Conservation (phyloP, 2,329 filamentous ascomycete genomes). For the Hortaea sp. region DNA sequence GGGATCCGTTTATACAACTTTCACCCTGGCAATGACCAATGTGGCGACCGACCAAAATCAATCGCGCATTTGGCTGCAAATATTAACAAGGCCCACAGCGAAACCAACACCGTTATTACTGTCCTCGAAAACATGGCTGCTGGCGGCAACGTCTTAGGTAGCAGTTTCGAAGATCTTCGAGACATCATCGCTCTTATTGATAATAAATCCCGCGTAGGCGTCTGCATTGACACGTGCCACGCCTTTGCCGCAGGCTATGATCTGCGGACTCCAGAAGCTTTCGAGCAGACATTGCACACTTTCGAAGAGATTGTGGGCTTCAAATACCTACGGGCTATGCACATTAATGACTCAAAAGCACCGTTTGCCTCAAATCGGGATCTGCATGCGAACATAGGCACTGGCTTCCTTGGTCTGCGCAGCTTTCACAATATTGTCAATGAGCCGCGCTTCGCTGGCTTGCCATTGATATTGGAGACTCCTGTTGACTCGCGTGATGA, state of each 20-base stretch:
- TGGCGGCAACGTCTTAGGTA: conserved; percentile 76
- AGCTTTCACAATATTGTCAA: conserved; percentile 92
- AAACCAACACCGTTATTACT: conserved; percentile 63
- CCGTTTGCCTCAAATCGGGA: conserved; percentile 74
- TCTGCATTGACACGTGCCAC: conserved; percentile 96
- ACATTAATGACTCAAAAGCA: conserved; percentile 93
- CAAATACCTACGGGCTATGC: conserved; percentile 72
- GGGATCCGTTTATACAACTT: conserved; percentile 96
- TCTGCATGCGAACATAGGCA: conserved; percentile 91
- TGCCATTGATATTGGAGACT: conserved; percentile 95
- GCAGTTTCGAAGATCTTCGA: conserved; percentile 72
- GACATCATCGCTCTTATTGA: conserved; percentile 73
- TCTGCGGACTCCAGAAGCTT: conserved; percentile 63
- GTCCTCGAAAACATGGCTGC: conserved; percentile 95
- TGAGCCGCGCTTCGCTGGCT: conserved; percentile 58
- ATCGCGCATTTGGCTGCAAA: conserved; percentile 70
- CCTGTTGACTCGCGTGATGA: conserved; percentile 65
- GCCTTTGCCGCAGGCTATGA: conserved; percentile 93
- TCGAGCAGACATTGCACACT: conserved; percentile 59
- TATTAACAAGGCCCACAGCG: conserved; percentile 71
- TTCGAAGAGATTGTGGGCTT: conserved; percentile 73
- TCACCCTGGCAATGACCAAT: conserved; percentile 73
- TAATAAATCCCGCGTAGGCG: conserved; percentile 74
- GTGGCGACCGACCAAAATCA: conserved; percentile 56
- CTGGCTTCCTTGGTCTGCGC: conserved; percentile 79